phyloP scores from a whole-genome alignment of 2,329 filamentous ascomycete species.

The Sclerotiophoma versabilis region DNA sequence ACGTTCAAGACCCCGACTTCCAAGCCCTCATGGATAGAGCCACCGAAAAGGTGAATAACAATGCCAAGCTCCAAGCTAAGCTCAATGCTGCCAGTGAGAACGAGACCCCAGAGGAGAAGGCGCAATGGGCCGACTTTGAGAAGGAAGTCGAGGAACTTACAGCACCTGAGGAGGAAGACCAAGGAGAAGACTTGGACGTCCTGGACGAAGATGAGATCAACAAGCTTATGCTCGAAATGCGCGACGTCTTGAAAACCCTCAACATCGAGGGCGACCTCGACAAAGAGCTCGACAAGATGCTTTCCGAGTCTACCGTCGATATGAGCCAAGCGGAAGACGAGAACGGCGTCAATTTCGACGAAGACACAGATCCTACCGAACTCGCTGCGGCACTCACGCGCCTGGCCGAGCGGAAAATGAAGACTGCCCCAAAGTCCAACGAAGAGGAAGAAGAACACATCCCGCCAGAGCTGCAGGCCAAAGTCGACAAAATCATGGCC shows the following conservation, averaged over 20 bases:
- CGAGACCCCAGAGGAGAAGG: slow-evolving; percentile 18
- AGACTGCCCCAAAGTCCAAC: neutral
- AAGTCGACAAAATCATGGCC: slow-evolving; percentile 45
- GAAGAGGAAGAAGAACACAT: slow-evolving; percentile 29
- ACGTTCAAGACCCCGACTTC: slow-evolving; percentile 32
- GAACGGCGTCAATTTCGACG: neutral
- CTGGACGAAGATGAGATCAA: slow-evolving; percentile 29
- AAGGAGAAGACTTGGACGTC: slow-evolving; percentile 3
- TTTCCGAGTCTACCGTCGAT: slow-evolving; percentile 16
- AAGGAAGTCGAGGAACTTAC: slow-evolving; percentile 17
- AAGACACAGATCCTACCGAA: slow-evolving; percentile 30
- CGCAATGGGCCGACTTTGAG: slow-evolving; percentile 15
- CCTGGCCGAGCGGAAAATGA: slow-evolving; percentile 20
- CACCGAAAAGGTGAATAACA: slow-evolving; percentile 31
- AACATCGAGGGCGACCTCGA: slow-evolving; percentile 29
- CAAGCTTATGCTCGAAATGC: slow-evolving; percentile 34
- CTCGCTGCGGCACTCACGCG: slow-evolving; percentile 33
- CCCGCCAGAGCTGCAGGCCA: slow-evolving; percentile 40
- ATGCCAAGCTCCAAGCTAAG: slow-evolving; percentile 32
- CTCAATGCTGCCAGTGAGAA: slow-evolving; percentile 20
- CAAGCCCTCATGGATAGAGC: slow-evolving; percentile 29
- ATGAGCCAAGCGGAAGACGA: slow-evolving; percentile 26
- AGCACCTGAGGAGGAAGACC: slow-evolving; percentile 12
- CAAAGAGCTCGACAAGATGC: slow-evolving; percentile 28
- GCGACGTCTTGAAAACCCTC: slow-evolving; percentile 34